A percentile compares a stretch with the other conserved stretches of the same genome.
These are phyloP conservation scores for Metschnikowia anglica DNA, from an alignment of 805 yeast species.

Conservation along the genomic window DNA sequence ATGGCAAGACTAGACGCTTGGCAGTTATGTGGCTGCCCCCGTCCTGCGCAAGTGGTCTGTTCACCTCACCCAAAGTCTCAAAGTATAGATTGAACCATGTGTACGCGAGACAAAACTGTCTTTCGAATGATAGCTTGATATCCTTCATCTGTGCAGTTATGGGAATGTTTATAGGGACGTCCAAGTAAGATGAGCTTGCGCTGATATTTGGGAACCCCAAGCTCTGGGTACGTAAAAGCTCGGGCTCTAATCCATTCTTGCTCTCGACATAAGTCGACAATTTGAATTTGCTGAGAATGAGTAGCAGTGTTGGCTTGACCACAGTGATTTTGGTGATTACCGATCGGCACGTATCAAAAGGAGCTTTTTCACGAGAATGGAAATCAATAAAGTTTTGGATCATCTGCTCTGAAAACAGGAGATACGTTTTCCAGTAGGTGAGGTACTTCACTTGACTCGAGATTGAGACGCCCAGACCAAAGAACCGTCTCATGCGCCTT, in stretches of 20 bases:
- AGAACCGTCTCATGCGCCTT: constrained; percentile 54
- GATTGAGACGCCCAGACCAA: constrained; percentile 71
- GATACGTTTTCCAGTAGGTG: constrained; percentile 45
- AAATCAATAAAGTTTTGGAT: constrained; percentile 8
- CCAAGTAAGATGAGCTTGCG: constrained; percentile 10
- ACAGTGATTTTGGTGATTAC: constrained; percentile 16
- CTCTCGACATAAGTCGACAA: constrained; percentile 15
- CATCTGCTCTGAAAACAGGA: constrained; percentile 8
- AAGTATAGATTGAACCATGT: constrained; percentile 36
- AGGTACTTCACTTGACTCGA: constrained; percentile 67
- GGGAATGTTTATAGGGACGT: constrained; percentile 9
- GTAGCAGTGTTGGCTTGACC: constrained; percentile 11
- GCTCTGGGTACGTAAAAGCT: constrained; percentile 5
- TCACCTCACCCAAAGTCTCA: constrained; percentile 14
- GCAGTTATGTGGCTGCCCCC: constrained; percentile 4
- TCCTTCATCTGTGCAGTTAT: constrained; percentile 17
- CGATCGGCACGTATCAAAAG: constrained; percentile 11
- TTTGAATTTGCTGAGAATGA: constrained; percentile 12
- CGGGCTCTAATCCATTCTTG: constrained; percentile 4
- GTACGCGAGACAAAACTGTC: constrained; percentile 20
- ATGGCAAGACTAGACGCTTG: constrained; percentile 12
- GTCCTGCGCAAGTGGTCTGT: constrained; percentile 11
- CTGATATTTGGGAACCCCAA: constrained; percentile 12
- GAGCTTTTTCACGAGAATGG: constrained; percentile 4
- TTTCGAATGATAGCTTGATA: constrained; percentile 17